Base-by-base conservation (phyloP, 176 grass and related monocot genomes). In the Avena atlantica region DNA sequence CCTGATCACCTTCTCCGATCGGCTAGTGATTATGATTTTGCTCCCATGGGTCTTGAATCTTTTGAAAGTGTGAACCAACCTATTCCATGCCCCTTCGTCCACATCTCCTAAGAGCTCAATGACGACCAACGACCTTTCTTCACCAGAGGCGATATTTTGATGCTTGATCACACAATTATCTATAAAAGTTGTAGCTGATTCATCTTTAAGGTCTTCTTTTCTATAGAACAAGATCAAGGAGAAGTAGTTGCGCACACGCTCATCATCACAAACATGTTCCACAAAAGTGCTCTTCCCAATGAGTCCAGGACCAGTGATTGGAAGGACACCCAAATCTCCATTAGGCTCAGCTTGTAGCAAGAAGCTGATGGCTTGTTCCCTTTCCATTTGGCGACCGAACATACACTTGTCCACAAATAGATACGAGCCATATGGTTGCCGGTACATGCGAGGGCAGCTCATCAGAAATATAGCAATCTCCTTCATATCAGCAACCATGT, bases 41-140 rank as follows among this genome's bases (percentile, higher is more conserved):
- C 76, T 85, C 7, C 81, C 36, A 55, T 16, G 20, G 48, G 61
- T 2, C 5, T 59, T 55, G 50, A 11, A 17, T n/a, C 8, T 75
- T 48, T 79, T 1, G 2, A 66, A 84, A 50, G 19, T 13, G 10
- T 36, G 24, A 12, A 66, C 13, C 1, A 82, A 0, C 2, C 4
- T 27, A 7, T 59, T 81, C 89, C 85, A 91, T 29, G 31, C 16
- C 1, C 1, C 49, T 2, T 52, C 17, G 9, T 78, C 86, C 2
- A 72, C 25, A 13, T 76, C 4, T 0, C 9, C 37, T 5, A 24
- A 4, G 2, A 70, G 1, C 19, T 89, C 78, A 10, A 89, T 51
- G 16, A 92, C 6, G 3, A 86, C 3, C 40, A 92, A 4, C 21
- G 64, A 0, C 2, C 53, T 87, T 66, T 31, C 12, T 56, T 80